These are phyloP conservation scores for Cymbidium sinense DNA, from an alignment of 106 monocot species.

Conservation along the genomic window DNA sequence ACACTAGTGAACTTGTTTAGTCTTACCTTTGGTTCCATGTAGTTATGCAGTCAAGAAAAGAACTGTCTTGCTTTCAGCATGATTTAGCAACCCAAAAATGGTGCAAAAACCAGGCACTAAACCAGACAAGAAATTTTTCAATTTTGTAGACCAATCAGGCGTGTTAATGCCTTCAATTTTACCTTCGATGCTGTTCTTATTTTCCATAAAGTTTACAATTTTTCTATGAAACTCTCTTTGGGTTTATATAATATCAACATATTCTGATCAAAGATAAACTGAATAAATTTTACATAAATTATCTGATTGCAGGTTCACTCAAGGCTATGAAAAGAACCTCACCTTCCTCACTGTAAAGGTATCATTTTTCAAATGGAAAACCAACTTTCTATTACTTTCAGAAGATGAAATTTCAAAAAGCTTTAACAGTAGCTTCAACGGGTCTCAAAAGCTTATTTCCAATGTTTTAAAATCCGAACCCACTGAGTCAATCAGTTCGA, in stretches of 20 bases:
- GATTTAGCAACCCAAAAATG: neutral
- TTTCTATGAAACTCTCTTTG: no score
- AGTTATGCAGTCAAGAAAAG: neutral
- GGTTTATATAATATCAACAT: no score
- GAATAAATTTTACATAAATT: neutral
- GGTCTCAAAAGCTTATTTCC: no score
- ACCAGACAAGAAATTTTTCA: neutral
- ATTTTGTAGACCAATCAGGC: neutral
- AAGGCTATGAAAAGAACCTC: slow-evolving; percentile 69
- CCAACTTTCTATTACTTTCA: neutral
- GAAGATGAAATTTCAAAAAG: no score
- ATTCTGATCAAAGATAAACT: neutral
- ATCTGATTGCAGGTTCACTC: slow-evolving; percentile 53
- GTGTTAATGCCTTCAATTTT: no score
- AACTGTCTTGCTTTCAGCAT: neutral
- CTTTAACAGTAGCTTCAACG: no score
- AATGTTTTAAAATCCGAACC: no score
- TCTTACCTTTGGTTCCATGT: neutral
- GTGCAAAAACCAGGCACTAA: neutral
- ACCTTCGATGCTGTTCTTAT: no score
- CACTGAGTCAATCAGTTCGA: no score
- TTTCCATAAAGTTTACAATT: no score
- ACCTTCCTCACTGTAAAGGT: slow-evolving; percentile 94
- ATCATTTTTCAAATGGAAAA: neutral
- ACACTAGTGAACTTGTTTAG: no score